phyloP scores from a whole-genome alignment of 768 basidiomycete genomes.

The Suillus subalutaceus region DNA sequence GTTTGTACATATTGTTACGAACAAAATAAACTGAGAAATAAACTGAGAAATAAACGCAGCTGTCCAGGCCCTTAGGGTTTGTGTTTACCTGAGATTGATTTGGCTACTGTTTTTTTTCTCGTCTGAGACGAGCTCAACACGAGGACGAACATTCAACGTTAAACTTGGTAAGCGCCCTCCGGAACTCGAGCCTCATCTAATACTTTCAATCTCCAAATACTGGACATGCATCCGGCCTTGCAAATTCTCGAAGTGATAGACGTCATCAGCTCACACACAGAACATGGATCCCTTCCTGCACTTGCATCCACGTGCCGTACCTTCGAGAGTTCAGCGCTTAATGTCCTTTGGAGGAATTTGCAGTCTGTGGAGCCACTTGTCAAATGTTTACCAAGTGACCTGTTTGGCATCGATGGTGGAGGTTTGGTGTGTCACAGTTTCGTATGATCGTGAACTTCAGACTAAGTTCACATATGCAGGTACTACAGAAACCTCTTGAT shows the following conservation, averaged over 20 bases:
- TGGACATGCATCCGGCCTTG: not conserved
- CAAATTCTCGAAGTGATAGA: not conserved
- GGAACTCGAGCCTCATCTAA: not conserved
- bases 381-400: not conserved
- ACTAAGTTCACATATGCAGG: not conserved
- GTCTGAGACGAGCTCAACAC: not conserved
- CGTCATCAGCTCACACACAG: not conserved
- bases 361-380: conserved; percentile 25
- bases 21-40: too few species aligned
- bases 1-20: too few species aligned
- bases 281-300: conserved; percentile 16
- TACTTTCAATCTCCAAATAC: not conserved
- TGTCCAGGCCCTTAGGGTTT: too few species aligned
- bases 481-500: not conserved
- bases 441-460: not conserved
- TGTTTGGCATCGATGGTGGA: not conserved
- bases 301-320: conserved; percentile 28
- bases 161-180: not conserved
- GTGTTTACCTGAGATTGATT: too few species aligned
- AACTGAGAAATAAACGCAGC: too few species aligned
- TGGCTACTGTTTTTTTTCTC: too few species aligned
- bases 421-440: not conserved
- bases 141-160: not conserved
- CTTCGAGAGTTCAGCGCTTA: conserved; percentile 24
- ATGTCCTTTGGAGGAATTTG: conserved; percentile 27